phyloP scores from a whole-genome alignment of 495 filamentous ascomycete genomes.

The Tirmania nivea region DNA sequence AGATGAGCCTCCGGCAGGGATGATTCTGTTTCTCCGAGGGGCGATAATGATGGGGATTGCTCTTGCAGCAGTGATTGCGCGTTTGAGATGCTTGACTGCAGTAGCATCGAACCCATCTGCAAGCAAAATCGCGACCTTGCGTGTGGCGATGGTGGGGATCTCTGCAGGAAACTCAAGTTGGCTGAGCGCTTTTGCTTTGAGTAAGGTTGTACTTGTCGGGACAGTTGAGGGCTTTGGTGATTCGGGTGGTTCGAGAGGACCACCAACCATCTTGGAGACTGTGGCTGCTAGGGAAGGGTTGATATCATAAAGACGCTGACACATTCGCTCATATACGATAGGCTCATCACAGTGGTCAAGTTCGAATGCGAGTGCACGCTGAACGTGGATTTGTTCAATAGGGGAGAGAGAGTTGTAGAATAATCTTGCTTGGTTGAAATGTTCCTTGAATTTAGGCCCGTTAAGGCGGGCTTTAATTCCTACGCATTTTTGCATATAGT shows the following conservation, averaged over 20 bases:
- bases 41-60: slow-evolving; percentile 57
- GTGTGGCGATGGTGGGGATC: slow-evolving; percentile 44
- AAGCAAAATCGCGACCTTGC: slow-evolving; percentile 56
- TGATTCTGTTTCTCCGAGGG: slow-evolving; percentile 36
- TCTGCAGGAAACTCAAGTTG: slow-evolving; percentile 44
- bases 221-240: slow-evolving; percentile 18
- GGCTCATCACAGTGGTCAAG: slow-evolving; percentile 79
- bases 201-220: slow-evolving; percentile 36
- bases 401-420: slow-evolving; percentile 65
- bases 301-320: slow-evolving; percentile 44
- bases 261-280: slow-evolving; percentile 50
- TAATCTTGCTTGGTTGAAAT: slow-evolving; percentile 39
- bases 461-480: slow-evolving; percentile 50
- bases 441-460: slow-evolving; percentile 62
- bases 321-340: slow-evolving; percentile 53
- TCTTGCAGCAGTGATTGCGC: slow-evolving; percentile 34
- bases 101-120: slow-evolving; percentile 58
- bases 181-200: slow-evolving; percentile 36
- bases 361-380: slow-evolving; percentile 56
- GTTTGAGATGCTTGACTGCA: slow-evolving; percentile 41
- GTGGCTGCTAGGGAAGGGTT: slow-evolving; percentile 47
- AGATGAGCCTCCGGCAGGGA: slow-evolving; percentile 25
- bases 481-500: slow-evolving; percentile 41
- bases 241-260: slow-evolving; percentile 16
- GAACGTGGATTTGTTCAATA: slow-evolving; percentile 48